Evolutionary conservation across 495 filamentous ascomycete genomes (phyloP), one percentile per base, ranked within the genome.

Genomic region (Penicillium tannophilum): DNA sequence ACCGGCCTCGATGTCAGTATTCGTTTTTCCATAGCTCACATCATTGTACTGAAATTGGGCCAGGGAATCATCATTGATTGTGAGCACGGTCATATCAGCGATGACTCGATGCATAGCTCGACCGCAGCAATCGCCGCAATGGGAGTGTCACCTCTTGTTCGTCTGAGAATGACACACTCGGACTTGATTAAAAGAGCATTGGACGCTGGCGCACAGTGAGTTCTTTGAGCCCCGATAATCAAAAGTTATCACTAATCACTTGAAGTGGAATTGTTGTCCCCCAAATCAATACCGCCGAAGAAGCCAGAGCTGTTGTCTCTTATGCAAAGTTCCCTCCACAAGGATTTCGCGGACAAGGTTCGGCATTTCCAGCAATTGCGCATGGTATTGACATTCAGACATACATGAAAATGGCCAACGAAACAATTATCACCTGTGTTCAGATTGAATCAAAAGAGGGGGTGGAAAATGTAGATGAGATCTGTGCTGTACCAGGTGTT

Each of bases 401-500:
- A 41, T 94, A 95, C 60, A 76, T 92, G 36, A 83, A 89, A 64
- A 83, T 90, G 55, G 89, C 90, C n/a, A 93, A 94, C 71, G 81
- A 85, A 19, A 80, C 82, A 35, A 74, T 93, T n/a, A 71, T 92
- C 43, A 91, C 87, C n/a, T 88, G 91, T 68, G 80, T 92, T 28
- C 91, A 94, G 75, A 92, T 95, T 60, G 91, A 95, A 72, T 93
- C 91, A 0, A 78, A 77, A 60, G 86, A 86, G 57, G 90, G 89
- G 0, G 74, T 94, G 35, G 82, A 89, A 1, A 77, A 84, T 51
- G 57, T 63, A 19, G 61, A 63, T 12, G 64, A 24, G 2, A 63
- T 63, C 33, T 64, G 62, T 47, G 67, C 61, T n/a, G 61, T 69
- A 0, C 59, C 54, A 6, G 67, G 67, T 19, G 61, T 69, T 12